Evolutionary conservation across 1,139 yeast species (phyloP).

Genomic region (Spencermartinsiella ligniputridi): DNA sequence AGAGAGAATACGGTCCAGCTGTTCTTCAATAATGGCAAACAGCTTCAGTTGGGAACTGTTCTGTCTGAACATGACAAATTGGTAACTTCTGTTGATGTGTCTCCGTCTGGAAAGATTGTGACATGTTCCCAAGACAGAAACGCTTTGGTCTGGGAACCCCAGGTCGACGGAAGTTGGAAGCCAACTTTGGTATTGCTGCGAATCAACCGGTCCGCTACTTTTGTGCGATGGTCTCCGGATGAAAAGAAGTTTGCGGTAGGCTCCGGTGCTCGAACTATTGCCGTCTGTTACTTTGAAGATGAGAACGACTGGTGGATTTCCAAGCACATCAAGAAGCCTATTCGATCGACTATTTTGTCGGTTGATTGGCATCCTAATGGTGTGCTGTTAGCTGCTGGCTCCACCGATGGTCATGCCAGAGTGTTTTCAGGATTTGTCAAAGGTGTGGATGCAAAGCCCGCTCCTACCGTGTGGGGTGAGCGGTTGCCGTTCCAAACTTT

Average conservation of each 20-base stretch:
- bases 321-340: conserved; percentile 89
- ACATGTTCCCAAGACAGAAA: conserved; percentile 98
- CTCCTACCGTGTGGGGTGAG: conserved; percentile 85
- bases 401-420: conserved; percentile 91
- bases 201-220: conserved; percentile 91
- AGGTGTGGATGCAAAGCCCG: conserved; percentile 82
- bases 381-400: conserved; percentile 83
- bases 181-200: conserved; percentile 91
- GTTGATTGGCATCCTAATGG: conserved; percentile 95
- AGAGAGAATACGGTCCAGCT: conserved; percentile 73
- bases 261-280: conserved; percentile 88
- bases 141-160: conserved; percentile 92
- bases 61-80: conserved; percentile 88
- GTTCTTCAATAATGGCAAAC: conserved; percentile 48
- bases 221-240: conserved; percentile 89
- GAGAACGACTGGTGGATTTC: conserved; percentile 99
- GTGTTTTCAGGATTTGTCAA: conserved; percentile 92
- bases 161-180: conserved; percentile 56
- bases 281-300: conserved; percentile 91
- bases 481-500: conserved; percentile 93
- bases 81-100: conserved; percentile 91
- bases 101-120: conserved; percentile 83
- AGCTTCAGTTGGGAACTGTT: conserved; percentile 50
- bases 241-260: conserved; percentile 97
- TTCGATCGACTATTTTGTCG: conserved; percentile 79